Evolutionary conservation across 768 basidiomycete species (phyloP).

Genomic region (Lactarius indigo): DNA sequence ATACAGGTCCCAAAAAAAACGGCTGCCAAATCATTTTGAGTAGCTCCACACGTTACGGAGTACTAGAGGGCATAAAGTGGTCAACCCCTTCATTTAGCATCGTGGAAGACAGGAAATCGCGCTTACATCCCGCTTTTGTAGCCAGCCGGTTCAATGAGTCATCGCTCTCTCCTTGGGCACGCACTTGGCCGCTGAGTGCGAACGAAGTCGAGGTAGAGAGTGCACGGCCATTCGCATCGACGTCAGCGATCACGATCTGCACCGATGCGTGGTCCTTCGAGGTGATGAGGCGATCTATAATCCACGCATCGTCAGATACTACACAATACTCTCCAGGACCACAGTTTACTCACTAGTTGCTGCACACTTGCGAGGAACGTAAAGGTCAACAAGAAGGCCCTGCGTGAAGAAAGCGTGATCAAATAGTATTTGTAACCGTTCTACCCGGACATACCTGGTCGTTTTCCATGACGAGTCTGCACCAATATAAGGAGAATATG

Average conservation of each 20-base stretch:
- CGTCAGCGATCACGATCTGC: constrained; percentile 92
- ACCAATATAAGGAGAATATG: neutral
- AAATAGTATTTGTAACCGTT: neutral
- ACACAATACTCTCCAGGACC: neutral
- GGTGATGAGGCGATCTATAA: constrained; percentile 90
- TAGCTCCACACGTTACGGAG: constrained; percentile 96
- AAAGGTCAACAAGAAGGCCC: constrained; percentile 99
- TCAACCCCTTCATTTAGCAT: constrained; percentile 5
- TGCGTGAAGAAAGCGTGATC: constrained; percentile 32
- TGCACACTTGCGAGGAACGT: constrained; percentile 99
- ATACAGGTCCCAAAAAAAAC: constrained; percentile 5
- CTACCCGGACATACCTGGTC: constrained; percentile 60
- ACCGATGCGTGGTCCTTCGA: constrained; percentile 99
- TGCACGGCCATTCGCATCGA: constrained; percentile 85
- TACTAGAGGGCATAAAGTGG: constrained; percentile 46
- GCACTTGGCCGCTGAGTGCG: constrained; percentile 90
- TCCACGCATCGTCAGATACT: constrained; percentile 14
- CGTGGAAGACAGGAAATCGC: constrained; percentile 1
- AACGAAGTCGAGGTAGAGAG: constrained; percentile 81
- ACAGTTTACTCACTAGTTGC: constrained; percentile 78
- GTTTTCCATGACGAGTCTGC: constrained; percentile 71
- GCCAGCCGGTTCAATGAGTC: constrained; percentile 96
- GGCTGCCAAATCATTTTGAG: constrained; percentile 65
- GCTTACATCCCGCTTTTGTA: constrained; percentile 91
- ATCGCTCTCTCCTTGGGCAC: constrained; percentile 94